phyloP scores from a whole-genome alignment of 1,139 yeast genomes.

The Arxiozyma slooffiae region DNA sequence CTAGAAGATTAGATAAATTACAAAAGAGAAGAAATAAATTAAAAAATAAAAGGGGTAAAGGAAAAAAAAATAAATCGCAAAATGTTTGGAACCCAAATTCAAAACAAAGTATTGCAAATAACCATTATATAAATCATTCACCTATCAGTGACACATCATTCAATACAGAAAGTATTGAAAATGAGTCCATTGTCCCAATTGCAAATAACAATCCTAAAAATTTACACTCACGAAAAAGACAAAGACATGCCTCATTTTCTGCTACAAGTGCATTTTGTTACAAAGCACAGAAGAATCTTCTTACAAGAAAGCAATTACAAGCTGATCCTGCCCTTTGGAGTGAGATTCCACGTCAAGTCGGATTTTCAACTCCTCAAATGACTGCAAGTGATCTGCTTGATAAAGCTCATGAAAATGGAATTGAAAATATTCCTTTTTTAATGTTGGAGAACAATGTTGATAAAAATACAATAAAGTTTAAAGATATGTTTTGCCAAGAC shows the following conservation, averaged over 20 bases:
- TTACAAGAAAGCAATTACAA: constrained; percentile 3
- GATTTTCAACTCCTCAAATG: constrained; percentile 72
- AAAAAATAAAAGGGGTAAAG: background rate
- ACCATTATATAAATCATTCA: background rate
- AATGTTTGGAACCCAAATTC: background rate
- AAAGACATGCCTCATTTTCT: constrained; percentile 70
- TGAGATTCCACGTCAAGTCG: constrained; percentile 49
- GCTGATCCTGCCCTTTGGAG: constrained; percentile 6
- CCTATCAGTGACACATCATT: constrained; percentile 1
- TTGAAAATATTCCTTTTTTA: constrained; percentile 32
- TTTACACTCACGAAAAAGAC: constrained; percentile 8
- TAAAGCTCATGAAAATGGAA: constrained; percentile 33
- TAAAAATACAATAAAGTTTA: background rate
- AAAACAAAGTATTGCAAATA: background rate
- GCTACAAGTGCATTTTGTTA: constrained; percentile 76
- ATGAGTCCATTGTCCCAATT: background rate
- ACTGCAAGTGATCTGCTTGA: constrained; percentile 34
- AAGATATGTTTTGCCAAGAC: background rate
- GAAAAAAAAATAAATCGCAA: background rate
- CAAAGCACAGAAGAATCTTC: constrained; percentile 26
- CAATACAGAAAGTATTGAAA: background rate
- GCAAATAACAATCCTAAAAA: background rate
- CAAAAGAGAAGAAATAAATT: background rate
- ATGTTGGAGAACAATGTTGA: constrained; percentile 4
- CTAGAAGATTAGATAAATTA: constrained; percentile 5